Percentiles rank a stretch among this genome's conserved stretches.
Evolutionary conservation across 805 yeast genomes (phyloP).

Genomic region (Saccharomycopsis lassenensis): DNA sequence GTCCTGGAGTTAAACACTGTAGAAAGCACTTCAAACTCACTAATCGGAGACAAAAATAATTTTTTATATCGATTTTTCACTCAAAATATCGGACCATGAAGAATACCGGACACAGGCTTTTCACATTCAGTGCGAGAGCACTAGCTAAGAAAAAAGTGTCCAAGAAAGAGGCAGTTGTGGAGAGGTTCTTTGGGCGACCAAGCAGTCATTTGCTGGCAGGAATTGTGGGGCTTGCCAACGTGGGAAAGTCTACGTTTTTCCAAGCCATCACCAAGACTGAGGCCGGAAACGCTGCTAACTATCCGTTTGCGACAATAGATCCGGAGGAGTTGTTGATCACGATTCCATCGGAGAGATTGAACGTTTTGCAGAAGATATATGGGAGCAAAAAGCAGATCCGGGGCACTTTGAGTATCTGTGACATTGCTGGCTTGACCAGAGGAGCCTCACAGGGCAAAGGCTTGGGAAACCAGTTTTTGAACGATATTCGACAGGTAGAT

Average conservation of each 20-base stretch:
- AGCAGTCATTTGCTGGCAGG: slow-evolving; percentile 33
- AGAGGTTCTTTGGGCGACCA: slow-evolving; percentile 16
- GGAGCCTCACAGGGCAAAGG: slow-evolving; percentile 84
- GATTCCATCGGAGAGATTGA: slow-evolving; percentile 56
- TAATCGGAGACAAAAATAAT: no score
- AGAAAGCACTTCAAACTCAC: no score
- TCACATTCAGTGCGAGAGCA: no score
- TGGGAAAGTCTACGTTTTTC: slow-evolving; percentile 95
- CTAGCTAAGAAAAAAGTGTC: slow-evolving; percentile 1
- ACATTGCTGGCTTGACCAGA: slow-evolving; percentile 74
- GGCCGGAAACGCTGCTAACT: slow-evolving; percentile 93
- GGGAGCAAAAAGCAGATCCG: slow-evolving; percentile 54
- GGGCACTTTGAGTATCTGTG: slow-evolving; percentile 59
- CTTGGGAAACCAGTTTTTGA: slow-evolving; percentile 68
- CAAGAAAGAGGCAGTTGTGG: not conserved
- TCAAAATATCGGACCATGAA: no score
- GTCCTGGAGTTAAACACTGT: no score
- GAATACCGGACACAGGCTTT: no score
- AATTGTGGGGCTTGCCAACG: slow-evolving; percentile 68
- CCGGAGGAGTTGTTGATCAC: slow-evolving; percentile 86
- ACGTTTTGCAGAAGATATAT: slow-evolving; percentile 43
- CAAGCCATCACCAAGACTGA: slow-evolving; percentile 92
- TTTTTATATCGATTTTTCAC: no score
- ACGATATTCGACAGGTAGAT: slow-evolving; percentile 71
- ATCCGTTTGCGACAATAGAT: slow-evolving; percentile 95